phyloP scores from a whole-genome alignment of 768 basidiomycete species.

The Hygrophoropsis aurantiaca region DNA sequence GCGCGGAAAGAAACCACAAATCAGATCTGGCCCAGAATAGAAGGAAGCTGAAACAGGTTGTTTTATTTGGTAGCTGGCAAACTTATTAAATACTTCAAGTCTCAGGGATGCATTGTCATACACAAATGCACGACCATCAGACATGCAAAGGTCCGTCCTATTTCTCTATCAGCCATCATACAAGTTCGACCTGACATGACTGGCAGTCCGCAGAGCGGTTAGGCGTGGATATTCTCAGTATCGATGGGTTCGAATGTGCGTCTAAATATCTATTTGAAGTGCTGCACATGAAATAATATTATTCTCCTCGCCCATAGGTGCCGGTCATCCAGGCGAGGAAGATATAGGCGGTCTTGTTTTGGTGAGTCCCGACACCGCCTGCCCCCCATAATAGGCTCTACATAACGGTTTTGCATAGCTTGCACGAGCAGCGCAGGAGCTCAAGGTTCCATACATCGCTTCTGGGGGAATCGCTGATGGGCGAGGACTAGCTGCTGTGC shows the following conservation, averaged over 20 bases:
- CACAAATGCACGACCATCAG: constrained; percentile 90
- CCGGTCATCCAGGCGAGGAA: constrained; percentile 93
- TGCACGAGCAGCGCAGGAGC: constrained; percentile 81
- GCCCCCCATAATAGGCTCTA: constrained; percentile 1
- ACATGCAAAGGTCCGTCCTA: constrained; percentile 67
- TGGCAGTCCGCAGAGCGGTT: constrained; percentile 64
- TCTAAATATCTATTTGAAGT: constrained; percentile 4
- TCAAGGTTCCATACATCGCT: constrained; percentile 84
- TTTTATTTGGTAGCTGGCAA: constrained; percentile 72
- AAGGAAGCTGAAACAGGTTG: too few relatives aligned
- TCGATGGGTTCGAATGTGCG: constrained; percentile 90
- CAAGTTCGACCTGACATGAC: neutral
- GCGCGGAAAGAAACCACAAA: neutral
- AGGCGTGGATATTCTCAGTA: constrained; percentile 86
- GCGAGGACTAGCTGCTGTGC: constrained; percentile 76
- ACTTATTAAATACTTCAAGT: constrained; percentile 80
- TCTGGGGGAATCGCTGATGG: constrained; percentile 91
- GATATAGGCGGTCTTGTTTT: constrained; percentile 87
- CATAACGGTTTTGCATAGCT: constrained; percentile 46
- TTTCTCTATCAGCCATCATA: neutral
- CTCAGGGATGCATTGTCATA: constrained; percentile 72
- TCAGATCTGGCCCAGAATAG: too few relatives aligned
- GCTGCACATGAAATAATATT: too few relatives aligned
- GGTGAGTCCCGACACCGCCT: constrained; percentile 36
- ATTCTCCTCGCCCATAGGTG: constrained; percentile 61